Percentiles rank a stretch among this genome's conserved stretches.
Evolutionary conservation across 345 rosid genomes (phyloP).

Genomic region (Salix suchowensis): DNA sequence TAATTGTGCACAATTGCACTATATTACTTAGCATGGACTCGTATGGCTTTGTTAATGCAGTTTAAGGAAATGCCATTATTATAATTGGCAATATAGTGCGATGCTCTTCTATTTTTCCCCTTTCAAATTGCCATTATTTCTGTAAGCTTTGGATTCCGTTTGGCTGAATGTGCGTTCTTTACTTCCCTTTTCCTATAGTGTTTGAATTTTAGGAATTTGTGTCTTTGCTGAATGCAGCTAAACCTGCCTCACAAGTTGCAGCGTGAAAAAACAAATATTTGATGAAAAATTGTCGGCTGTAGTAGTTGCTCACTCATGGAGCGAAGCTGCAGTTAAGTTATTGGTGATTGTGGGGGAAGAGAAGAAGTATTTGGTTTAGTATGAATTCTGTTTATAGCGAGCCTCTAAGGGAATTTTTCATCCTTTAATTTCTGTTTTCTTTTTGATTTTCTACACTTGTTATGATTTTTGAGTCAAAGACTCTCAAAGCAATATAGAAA

Average conservation of each 20-base stretch:
- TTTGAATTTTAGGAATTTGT: background rate
- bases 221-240: background rate
- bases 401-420: too few relatives aligned
- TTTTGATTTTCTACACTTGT: too few relatives aligned
- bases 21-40: background rate
- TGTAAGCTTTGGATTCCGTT: background rate
- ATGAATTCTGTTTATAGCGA: too few relatives aligned
- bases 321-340: too few relatives aligned
- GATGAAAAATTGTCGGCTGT: background rate
- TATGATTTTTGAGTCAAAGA: too few relatives aligned
- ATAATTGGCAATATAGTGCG: background rate
- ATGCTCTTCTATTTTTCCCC: background rate
- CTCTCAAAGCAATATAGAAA: too few relatives aligned
- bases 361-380: background rate
- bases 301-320: too few relatives aligned
- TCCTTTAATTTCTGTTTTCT: too few relatives aligned
- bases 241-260: background rate
- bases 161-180: background rate
- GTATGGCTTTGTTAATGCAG: background rate
- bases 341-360: background rate
- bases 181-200: background rate
- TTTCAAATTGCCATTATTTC: background rate
- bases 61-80: background rate
- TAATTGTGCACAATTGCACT: constrained; percentile 9
- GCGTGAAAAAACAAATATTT: background rate